phyloP scores from a whole-genome alignment of 139 green algal genomes.

The Chlorella sp. region DNA sequence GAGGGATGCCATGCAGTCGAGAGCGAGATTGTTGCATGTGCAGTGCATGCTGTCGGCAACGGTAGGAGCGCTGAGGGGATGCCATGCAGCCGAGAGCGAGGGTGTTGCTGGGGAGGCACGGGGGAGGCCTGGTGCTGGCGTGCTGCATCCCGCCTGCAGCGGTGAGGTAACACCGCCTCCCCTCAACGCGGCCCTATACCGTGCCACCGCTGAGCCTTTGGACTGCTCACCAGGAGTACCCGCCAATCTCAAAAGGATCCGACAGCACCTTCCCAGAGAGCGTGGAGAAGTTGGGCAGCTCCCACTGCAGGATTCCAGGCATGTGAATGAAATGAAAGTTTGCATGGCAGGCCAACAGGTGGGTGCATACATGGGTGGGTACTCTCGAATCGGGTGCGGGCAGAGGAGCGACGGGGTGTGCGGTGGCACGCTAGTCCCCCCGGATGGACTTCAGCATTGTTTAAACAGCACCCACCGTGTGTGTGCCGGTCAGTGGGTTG shows the following conservation, averaged over 20 bases:
- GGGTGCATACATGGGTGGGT: neutral
- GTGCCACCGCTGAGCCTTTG: neutral
- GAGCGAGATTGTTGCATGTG: too few species aligned
- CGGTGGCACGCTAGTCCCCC: neutral
- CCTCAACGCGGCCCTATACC: neutral
- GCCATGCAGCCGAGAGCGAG: too few species aligned
- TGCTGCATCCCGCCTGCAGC: neutral
- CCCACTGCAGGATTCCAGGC: constrained; percentile 36
- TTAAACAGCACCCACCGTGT: constrained; percentile 23
- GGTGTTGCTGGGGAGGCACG: too few species aligned
- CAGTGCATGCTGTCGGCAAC: too few species aligned
- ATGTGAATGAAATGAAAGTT: neutral
- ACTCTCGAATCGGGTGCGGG: neutral
- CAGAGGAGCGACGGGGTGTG: neutral
- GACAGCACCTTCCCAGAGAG: constrained; percentile 62
- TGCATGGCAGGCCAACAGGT: neutral
- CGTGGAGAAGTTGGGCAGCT: constrained; percentile 18
- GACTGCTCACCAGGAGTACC: constrained; percentile 75
- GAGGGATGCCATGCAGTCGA: neutral
- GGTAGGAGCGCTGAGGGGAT: too few species aligned
- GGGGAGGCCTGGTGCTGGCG: too few species aligned
- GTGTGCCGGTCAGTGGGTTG: constrained; percentile 37
- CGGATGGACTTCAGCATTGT: too few species aligned
- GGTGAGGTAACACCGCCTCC: too few species aligned
- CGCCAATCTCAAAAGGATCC: constrained; percentile 77